Base-by-base conservation (phyloP, 192 early-diverging fungal genomes). In the Coemansia brasiliensis region DNA sequence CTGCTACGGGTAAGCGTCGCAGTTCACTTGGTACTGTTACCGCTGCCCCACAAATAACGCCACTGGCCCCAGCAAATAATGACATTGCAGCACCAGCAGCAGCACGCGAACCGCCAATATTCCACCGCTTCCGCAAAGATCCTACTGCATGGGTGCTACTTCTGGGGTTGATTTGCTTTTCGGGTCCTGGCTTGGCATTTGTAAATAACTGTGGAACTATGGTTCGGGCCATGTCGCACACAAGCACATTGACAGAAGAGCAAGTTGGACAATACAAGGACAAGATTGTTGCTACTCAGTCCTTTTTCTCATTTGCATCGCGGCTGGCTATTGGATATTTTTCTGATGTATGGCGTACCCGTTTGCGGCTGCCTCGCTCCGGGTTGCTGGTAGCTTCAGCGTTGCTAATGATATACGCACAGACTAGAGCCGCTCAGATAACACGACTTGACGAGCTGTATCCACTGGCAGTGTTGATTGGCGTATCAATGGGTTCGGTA, bases 161-260 rank as follows among this genome's bases (percentile, higher is more conserved):
- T 9, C 58, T 72, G 21, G 75, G 75, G 6, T 48, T 79, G 37
- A 69, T 79, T 15, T 79, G 68, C 57, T 68, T 72, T 24, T 67
- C 70, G 1, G 75, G 75, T 8, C 75, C 75, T 0, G 75, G 69
- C 0, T 29, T 79, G n/a, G 66, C 65, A 16, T 79, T 79, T 58
- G 62, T 79, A 32, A 79, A 79, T 58, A 79, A 79, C 75, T 79
- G 75, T 55, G 75, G 75, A 20, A 63, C 75, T 1, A 71, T 79
- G 75, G 75, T 79, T 18, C 69, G 75, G 1, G 70, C 75, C 13
- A 56, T 79, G 65, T 52, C 75, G 17, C 60, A 67, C 55, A 44
- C 16, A 29, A 69, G 62, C 1, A 15, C 61, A 50, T 43, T 71
- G 18, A 59, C 57, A 1, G 41, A 52, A 5, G 69, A 72, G 44